phyloP scores from a whole-genome alignment of 768 basidiomycete genomes.

The Leccinellum rugosiceps region DNA sequence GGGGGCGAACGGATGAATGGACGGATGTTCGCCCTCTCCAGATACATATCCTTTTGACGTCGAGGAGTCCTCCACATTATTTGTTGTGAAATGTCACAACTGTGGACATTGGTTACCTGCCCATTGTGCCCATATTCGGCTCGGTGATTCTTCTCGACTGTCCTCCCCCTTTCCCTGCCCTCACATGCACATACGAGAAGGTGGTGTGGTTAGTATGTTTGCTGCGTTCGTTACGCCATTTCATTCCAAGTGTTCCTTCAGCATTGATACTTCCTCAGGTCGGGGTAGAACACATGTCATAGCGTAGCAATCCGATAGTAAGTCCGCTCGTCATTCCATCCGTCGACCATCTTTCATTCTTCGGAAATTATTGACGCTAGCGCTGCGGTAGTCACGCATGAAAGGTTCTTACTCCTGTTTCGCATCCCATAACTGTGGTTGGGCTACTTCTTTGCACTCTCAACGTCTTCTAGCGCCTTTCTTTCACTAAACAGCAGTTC shows the following conservation, averaged over 20 bases:
- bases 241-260: conserved; percentile 20
- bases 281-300: neutral
- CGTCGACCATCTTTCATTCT: conserved; percentile 20
- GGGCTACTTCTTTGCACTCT: conserved; percentile 7
- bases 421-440: neutral
- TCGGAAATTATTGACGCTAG: conserved; percentile 25
- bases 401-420: conserved; percentile 10
- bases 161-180: conserved; percentile 6
- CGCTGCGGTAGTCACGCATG: conserved; percentile 9
- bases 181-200: conserved; percentile 13
- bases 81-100: conserved; percentile 29
- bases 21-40: neutral
- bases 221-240: conserved; percentile 18
- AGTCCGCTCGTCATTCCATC: conserved; percentile 14
- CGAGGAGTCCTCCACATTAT: conserved; percentile 23
- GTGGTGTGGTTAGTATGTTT: conserved; percentile 21
- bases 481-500: neutral
- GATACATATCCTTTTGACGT: conserved; percentile 22
- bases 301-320: conserved; percentile 5
- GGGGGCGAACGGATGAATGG: neutral
- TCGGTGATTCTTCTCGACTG: conserved; percentile 17
- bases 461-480: conserved; percentile 11
- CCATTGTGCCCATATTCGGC: conserved; percentile 23
- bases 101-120: conserved; percentile 17
- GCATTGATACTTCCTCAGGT: conserved; percentile 11